A percentile compares a stretch with the other conserved stretches of the same genome.
These are phyloP conservation scores for Kalmanozyma brasiliensis DNA, from an alignment of 1,284 basidiomycete species.

Conservation along the genomic window DNA sequence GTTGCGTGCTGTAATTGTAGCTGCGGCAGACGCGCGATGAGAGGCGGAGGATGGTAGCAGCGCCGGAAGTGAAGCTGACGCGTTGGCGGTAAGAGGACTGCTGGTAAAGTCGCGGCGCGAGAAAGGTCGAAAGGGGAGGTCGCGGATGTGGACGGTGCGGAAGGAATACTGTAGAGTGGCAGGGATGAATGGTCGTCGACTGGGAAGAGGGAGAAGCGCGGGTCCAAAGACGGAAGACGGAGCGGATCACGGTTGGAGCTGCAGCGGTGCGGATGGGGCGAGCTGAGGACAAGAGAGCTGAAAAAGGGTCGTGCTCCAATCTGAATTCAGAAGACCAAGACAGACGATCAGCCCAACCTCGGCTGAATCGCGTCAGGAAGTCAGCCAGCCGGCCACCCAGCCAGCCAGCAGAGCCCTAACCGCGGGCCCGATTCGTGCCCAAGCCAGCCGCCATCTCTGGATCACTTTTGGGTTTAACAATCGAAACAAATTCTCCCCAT, in stretches of 20 bases:
- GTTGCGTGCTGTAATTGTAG: not conserved
- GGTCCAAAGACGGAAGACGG: not conserved
- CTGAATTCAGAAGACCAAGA: slow-evolving; percentile 5
- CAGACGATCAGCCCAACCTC: slow-evolving; percentile 5
- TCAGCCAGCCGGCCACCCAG: too few species aligned
- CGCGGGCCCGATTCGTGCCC: slow-evolving; percentile 11
- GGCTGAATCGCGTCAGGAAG: slow-evolving; percentile 8
- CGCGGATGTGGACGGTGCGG: not conserved
- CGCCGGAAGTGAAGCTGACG: slow-evolving; percentile 1
- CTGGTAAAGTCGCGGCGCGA: too few species aligned
- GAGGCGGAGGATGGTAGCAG: not conserved
- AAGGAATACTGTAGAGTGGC: not conserved
- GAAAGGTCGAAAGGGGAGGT: too few species aligned
- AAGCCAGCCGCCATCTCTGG: not conserved
- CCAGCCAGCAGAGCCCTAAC: too few species aligned
- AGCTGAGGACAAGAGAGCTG: not conserved
- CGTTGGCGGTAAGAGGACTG: not conserved
- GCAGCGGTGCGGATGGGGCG: slow-evolving; percentile 3
- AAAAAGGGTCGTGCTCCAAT: slow-evolving; percentile 17
- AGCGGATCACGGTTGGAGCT: slow-evolving; percentile 1
- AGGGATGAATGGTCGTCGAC: slow-evolving; percentile 2
- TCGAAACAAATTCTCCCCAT: not conserved
- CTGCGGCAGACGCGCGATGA: not conserved
- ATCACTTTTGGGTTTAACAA: not conserved
- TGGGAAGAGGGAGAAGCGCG: not conserved